Conservation (phyloP, 1,284 basidiomycete species). For the Boletellus dicymbophilus region DNA sequence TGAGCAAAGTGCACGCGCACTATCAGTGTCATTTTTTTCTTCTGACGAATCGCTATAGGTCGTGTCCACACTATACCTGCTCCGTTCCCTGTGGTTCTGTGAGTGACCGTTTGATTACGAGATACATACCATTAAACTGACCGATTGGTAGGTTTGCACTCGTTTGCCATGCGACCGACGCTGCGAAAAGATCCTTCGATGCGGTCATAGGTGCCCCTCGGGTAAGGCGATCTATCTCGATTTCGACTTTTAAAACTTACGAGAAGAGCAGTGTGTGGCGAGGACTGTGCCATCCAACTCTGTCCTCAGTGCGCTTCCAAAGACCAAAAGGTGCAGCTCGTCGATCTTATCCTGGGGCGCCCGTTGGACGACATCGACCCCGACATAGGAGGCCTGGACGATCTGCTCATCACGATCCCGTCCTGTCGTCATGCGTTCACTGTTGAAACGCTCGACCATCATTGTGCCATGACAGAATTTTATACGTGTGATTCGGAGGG, state of each 20-base stretch:
- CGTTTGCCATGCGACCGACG: conserved; percentile 65
- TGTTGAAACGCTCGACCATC: conserved; percentile 69
- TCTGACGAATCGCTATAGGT: conserved; percentile 33
- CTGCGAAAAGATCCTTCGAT: conserved; percentile 49
- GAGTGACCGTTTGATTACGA: conserved; percentile 24
- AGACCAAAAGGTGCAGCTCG: conserved; percentile 44
- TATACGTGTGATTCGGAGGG: conserved; percentile 43
- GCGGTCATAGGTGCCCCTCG: conserved; percentile 71
- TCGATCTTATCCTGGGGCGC: conserved; percentile 59
- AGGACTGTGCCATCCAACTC: conserved; percentile 57
- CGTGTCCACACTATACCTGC: conserved; percentile 56
- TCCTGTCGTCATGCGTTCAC: conserved; percentile 70
- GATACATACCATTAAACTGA: background rate
- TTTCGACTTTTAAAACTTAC: background rate
- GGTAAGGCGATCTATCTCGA: conserved; percentile 38
- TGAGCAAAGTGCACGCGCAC: no score
- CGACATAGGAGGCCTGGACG: conserved; percentile 44
- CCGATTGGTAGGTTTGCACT: conserved; percentile 55
- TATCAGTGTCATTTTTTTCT: no score
- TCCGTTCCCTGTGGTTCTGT: conserved; percentile 74
- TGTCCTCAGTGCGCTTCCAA: conserved; percentile 54
- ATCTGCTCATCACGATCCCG: conserved; percentile 60
- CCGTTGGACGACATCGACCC: conserved; percentile 51
- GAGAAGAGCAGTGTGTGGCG: conserved; percentile 77
- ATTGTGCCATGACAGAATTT: conserved; percentile 52